These are phyloP conservation scores for Talaromyces sp. DNA, from an alignment of 2,329 filamentous ascomycete species.

Conservation along the genomic window DNA sequence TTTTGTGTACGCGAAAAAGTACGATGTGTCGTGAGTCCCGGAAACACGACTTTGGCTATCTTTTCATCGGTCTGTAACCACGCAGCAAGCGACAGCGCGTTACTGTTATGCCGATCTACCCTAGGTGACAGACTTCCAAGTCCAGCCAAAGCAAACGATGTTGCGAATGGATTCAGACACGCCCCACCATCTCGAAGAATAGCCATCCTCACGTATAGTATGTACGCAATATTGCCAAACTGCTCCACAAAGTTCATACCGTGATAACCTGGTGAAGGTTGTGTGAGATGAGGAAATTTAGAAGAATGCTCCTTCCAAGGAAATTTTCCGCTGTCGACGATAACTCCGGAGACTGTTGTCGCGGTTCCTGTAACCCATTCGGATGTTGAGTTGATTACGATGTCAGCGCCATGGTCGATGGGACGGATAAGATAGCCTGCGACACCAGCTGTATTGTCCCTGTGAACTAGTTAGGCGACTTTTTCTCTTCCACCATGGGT, in stretches of 20 bases:
- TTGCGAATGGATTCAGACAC: constrained; percentile 74
- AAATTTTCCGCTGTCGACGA: constrained; percentile 82
- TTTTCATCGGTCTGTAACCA: constrained; percentile 73
- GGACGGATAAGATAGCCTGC: constrained; percentile 80
- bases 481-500: neutral
- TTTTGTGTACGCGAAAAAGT: neutral
- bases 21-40: constrained; percentile 47
- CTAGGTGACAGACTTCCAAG: constrained; percentile 76
- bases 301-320: constrained; percentile 66
- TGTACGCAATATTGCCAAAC: constrained; percentile 72
- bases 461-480: neutral
- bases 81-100: constrained; percentile 67
- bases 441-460: constrained; percentile 81
- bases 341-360: constrained; percentile 76
- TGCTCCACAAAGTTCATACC: constrained; percentile 85
- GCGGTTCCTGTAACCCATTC: constrained; percentile 94
- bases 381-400: constrained; percentile 83
- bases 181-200: constrained; percentile 74
- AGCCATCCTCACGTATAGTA: constrained; percentile 74
- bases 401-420: constrained; percentile 82
- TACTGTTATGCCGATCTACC: constrained; percentile 73
- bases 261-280: constrained; percentile 80
- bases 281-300: constrained; percentile 78
- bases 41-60: constrained; percentile 81
- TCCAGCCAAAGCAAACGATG: constrained; percentile 71